Base-by-base conservation (phyloP, 2,329 filamentous ascomycete species). In the Cordyceps javanica region DNA sequence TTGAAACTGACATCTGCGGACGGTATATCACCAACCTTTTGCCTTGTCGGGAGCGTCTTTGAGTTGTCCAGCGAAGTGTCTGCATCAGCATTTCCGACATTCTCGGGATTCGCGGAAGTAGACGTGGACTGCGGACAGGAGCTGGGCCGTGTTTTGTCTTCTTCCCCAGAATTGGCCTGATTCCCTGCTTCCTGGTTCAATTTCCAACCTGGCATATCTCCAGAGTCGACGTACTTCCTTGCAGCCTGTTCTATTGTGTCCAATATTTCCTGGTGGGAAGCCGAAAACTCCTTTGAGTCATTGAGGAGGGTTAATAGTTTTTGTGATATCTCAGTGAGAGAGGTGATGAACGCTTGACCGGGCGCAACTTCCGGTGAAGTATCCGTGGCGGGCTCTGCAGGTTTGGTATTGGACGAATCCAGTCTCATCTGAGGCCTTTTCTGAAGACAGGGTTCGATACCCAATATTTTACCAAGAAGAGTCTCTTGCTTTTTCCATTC, bases 401-500 rank as follows among this genome's bases (percentile, higher is more conserved):
- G 53, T 39, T 62, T 68, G 19, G 21, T 5, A 21, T 44, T 38
- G 11, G 39, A n/a, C 9, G 53, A 11, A 16, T 56, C 45, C 2
- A 48, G 66, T 16, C 62, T 62, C 11, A 69, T 67, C 13, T 66
- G 65, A 3, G 68, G 60, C 50, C 69, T 73, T 62, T 75, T 76
- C 14, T 68, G 61, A 2, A 73, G 63, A 23, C 64, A 70, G 3
- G 73, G 69, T 45, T 82, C 77, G 2, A 82, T 66, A 41, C 77
- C 79, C 49, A 85, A 79, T 16, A 85, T 78, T 44, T 71, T 75
- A 2, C 74, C 78, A 5, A 85, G 63, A 0, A 81, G 75, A 1
- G 73, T 70, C 61, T 85, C 82, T 59, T 85, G 82, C 2, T 70
- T 69, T 61, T 80, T 82, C 44, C 75, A 75, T 63, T 82, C 79